A percentile compares a stretch with the other conserved stretches of the same genome.
Evolutionary conservation across 2,329 filamentous ascomycete genomes (phyloP).

Genomic region (Claviceps cyperi): DNA sequence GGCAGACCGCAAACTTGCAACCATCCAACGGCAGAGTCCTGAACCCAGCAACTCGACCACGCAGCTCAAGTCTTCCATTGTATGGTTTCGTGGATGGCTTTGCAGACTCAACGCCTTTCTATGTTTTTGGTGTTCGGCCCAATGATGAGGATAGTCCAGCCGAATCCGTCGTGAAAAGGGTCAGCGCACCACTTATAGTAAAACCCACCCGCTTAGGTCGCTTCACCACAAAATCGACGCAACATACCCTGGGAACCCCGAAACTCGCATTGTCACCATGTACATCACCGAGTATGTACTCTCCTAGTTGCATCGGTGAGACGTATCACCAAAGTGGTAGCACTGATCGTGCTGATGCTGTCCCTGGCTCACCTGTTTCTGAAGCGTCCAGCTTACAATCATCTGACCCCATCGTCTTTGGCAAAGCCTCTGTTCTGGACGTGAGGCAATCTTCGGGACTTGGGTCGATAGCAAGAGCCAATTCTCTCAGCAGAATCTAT

Average conservation of each 20-base stretch:
- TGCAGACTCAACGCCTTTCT: conserved; percentile 31
- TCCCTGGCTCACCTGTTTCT: conserved; percentile 18
- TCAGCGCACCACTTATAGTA: conserved; percentile 10
- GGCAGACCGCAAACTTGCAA: conserved; percentile 40
- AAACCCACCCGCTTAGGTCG: conserved; percentile 12
- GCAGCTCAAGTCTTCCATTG: conserved; percentile 36
- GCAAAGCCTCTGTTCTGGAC: conserved; percentile 25
- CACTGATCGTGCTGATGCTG: conserved; percentile 9
- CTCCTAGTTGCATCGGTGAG: conserved; percentile 23
- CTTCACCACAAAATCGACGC: conserved; percentile 14
- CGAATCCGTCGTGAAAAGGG: conserved; percentile 9
- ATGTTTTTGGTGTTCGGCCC: conserved; percentile 28
- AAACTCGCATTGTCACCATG: conserved; percentile 9
- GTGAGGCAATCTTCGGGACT: conserved; percentile 16
- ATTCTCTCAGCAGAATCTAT: conserved; percentile 24
- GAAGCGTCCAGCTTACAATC: conserved; percentile 21
- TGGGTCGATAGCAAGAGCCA: conserved; percentile 16
- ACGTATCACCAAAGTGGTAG: conserved; percentile 11
- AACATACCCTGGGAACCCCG: conserved; percentile 4
- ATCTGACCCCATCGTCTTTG: conserved; percentile 23
- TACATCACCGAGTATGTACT: conserved; percentile 10
- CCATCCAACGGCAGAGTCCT: conserved; percentile 33
- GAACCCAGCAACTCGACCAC: conserved; percentile 22
- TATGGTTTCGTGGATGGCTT: conserved; percentile 29
- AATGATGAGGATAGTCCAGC: conserved; percentile 10